Base-by-base conservation (phyloP, 1,284 basidiomycete genomes). In the Heterobasidion parviporum region DNA sequence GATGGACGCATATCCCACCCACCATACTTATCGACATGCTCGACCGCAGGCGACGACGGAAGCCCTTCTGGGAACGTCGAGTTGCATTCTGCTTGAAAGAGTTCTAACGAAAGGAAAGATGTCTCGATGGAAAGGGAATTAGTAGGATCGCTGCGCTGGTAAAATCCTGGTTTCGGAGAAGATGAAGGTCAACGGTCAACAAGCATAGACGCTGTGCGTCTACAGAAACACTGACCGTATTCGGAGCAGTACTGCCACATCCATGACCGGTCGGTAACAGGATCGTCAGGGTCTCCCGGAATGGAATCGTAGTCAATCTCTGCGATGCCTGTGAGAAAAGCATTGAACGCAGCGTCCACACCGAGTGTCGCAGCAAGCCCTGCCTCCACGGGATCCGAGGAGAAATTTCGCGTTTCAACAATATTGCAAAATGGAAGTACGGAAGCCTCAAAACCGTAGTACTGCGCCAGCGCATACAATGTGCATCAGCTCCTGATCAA, bases 211-310 rank as follows among this genome's bases (percentile, higher is more conserved):
- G 33, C 1, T 18, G 18, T 18, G 18, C 18, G 2, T 18, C 4
- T 2, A 35, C 35, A 36, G 36, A 26, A 26, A 47, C 20, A 15
- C 50, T 8, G 14, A 74, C 77, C 77, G 56, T 76, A 78, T 62
- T 78, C 75, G 0, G 77, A 78, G 56, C 76, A 79, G 56, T 78
- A 79, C 57, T 79, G 76, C 69, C 76, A 72, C 76, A 77, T 77
- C 77, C 77, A 79, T 2, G 75, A 77, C 33, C 63, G 64, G 54
- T 77, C 75, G 52, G 63, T 58, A 1, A 73, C 71, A 8, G 75
- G 74, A 62, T 77, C 76, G 57, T 75, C 73, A 0, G 70, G 55
- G 50, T 62, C 65, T 2, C 73, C 69, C 0, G 71, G 69, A 34
- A 78, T 74, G 12, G 74, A 69, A 59, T 74, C 74, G 59, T 78